Base-by-base conservation (phyloP, 2,329 filamentous ascomycete genomes). In the Blastomyces emzantsi region DNA sequence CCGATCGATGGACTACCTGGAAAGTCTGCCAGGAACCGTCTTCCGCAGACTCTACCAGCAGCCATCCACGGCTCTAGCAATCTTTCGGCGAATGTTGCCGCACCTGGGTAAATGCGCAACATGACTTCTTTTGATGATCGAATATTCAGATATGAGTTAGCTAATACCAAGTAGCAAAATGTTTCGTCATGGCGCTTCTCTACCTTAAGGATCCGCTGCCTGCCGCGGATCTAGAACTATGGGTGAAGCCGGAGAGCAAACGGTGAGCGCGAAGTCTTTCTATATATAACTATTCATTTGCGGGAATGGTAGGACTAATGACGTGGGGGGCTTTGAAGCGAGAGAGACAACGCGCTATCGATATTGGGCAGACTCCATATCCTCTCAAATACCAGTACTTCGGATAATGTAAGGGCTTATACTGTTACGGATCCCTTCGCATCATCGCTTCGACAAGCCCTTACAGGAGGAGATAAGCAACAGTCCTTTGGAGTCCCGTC, bases 41-140 rank as follows among this genome's bases (percentile, higher is more conserved):
- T 96, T 97, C 76, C 86, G 87, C 74, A 89, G 90, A 76, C 84
- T 99, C 56, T 99, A 99, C 82, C 89, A 92, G 79, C 92, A 97
- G 81, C 94, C 94, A 39, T 96, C 93, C 52, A 96, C 94, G 1
- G 90, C 92, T 47, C 86, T 99, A 68, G 94, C 94, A 69, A 92
- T 99, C 72, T 97, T 97, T 76, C 87, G 94, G 69, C 92, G 94
- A 79, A 97, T 99, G 92, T 84, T 99, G 64, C 91, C 94, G 64
- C 90, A 95, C 73, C 79, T 97, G 66, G 91, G 90, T 92, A 81
- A 41, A 56, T 33, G 62, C 54, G 62, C 6, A 36, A 54, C 22
- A 49, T 54, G 49, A 28, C 17, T n/a, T 43, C 17, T 13, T 8
- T 41, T 62, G n/a, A 55, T 11, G 52, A 17, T 15, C 3, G 3